Percentiles rank a stretch among this genome's conserved stretches.
phyloP scores from a whole-genome alignment of 2,329 filamentous ascomycete genomes.

The Neonectria punicea region DNA sequence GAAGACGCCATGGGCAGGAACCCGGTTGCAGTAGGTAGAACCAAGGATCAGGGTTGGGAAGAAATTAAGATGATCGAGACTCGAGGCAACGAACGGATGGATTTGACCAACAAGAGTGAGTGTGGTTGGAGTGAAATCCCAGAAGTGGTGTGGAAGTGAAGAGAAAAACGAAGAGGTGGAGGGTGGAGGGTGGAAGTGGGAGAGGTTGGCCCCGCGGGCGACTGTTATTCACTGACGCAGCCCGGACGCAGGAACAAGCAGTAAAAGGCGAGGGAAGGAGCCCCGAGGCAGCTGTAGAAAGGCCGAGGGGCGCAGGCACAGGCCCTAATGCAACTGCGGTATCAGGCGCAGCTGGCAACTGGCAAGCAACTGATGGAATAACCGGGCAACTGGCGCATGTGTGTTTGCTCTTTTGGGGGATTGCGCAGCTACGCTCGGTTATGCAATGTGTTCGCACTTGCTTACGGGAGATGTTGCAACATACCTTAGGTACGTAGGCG shows the following conservation, averaged over 20 bases:
- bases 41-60: constrained; percentile 16
- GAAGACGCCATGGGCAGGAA: constrained; percentile 45
- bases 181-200: constrained; percentile 24
- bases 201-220: constrained; percentile 29
- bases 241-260: constrained; percentile 35
- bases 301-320: constrained; percentile 32
- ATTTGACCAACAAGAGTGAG: constrained; percentile 46
- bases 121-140: constrained; percentile 29
- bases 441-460: neutral
- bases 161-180: constrained; percentile 24
- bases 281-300: constrained; percentile 26
- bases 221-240: constrained; percentile 44
- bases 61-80: constrained; percentile 43
- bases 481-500: neutral
- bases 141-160: constrained; percentile 33
- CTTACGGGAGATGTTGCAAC: neutral
- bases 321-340: constrained; percentile 12
- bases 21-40: constrained; percentile 7
- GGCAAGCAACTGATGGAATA: constrained; percentile 18
- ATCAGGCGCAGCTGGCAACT: constrained; percentile 25
- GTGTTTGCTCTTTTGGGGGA: neutral
- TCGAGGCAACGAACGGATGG: constrained; percentile 41
- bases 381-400: neutral
- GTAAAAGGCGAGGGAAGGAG: constrained; percentile 39
- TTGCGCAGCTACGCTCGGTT: neutral